phyloP scores from a whole-genome alignment of 208 protist genomes.

The Phytomonas serpens region DNA sequence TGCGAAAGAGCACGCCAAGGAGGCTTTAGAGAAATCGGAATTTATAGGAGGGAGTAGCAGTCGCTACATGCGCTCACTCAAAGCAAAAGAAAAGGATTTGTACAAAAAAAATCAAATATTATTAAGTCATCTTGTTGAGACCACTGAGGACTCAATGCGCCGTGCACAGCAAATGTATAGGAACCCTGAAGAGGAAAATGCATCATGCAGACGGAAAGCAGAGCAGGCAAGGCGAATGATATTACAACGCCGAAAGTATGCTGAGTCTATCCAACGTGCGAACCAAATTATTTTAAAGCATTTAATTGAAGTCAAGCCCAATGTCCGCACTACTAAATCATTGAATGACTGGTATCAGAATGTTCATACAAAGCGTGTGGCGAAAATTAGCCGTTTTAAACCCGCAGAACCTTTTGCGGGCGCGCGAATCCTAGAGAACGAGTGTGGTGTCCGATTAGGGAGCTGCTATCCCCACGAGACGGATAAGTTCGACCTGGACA shows the following conservation, averaged over 20 bases:
- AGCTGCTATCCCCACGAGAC: not conserved
- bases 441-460: constrained; percentile 2
- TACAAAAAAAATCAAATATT: constrained; percentile 25
- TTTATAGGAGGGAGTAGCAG: not conserved
- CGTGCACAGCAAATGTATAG: constrained; percentile 36
- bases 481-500: not conserved
- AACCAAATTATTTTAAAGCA: constrained; percentile 32
- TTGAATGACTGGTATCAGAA: constrained; percentile 37
- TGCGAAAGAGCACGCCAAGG: constrained; percentile 8
- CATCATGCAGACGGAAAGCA: not conserved
- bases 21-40: not conserved
- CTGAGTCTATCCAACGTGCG: constrained; percentile 13
- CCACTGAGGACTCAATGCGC: constrained; percentile 22
- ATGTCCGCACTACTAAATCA: constrained; percentile 23
- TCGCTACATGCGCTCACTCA: constrained; percentile 28
- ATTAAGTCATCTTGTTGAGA: constrained; percentile 26
- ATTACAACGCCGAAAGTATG: constrained; percentile 15
- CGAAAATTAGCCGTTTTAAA: constrained; percentile 33
- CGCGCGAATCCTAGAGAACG: constrained; percentile 22
- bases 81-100: constrained; percentile 29
- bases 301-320: constrained; percentile 23
- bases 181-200: constrained; percentile 20
- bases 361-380: constrained; percentile 34
- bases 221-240: constrained; percentile 28
- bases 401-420: constrained; percentile 44